Conservation (phyloP, 2,329 filamentous ascomycete genomes). For the Colletotrichum scovillei region DNA sequence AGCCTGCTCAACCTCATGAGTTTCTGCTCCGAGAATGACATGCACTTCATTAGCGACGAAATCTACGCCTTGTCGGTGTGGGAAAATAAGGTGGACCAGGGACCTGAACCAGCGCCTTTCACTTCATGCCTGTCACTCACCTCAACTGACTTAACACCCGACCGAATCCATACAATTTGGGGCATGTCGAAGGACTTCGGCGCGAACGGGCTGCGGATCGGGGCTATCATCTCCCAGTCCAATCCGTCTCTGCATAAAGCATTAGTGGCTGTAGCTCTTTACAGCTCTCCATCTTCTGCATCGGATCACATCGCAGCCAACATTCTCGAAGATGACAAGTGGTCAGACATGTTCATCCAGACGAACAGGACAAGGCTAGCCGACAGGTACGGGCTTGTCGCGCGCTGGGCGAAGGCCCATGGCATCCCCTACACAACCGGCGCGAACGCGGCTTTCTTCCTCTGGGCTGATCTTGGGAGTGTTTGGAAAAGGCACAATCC, state of each 20-base stretch:
- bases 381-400: constrained; percentile 50
- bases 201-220: constrained; percentile 55
- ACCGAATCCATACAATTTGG: constrained; percentile 53
- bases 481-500: too few species aligned
- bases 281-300: constrained; percentile 15
- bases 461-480: constrained; percentile 60
- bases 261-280: not conserved
- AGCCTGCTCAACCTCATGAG: constrained; percentile 56
- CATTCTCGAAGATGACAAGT: constrained; percentile 8
- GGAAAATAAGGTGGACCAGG: not conserved
- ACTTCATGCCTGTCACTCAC: constrained; percentile 49
- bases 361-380: constrained; percentile 54
- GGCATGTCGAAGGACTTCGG: constrained; percentile 52
- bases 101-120: constrained; percentile 39
- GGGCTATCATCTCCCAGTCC: constrained; percentile 40
- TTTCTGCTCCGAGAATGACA: constrained; percentile 59
- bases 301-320: constrained; percentile 16
- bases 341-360: constrained; percentile 55
- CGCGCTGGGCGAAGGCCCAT: constrained; percentile 48
- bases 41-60: constrained; percentile 69
- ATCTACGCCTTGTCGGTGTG: constrained; percentile 66
- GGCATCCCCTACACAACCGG: constrained; percentile 57
- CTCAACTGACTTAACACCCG: constrained; percentile 48
- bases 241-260: constrained; percentile 39
- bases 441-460: constrained; percentile 64